Conservation (phyloP, 495 filamentous ascomycete species). For the Neurospora sp. region DNA sequence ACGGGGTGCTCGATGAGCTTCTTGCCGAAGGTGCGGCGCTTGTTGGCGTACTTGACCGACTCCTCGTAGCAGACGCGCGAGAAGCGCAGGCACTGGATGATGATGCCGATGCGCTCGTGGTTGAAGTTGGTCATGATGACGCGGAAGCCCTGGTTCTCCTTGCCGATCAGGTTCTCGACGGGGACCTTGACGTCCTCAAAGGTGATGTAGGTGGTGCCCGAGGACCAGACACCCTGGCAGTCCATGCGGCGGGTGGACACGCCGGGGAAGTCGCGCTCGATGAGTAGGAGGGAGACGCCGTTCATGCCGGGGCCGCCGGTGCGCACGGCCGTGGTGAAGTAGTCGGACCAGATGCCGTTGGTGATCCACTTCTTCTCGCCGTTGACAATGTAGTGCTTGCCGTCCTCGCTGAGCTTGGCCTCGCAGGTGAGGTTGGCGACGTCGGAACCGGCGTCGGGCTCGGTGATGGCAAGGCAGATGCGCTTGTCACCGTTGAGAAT, state of each 20-base stretch:
- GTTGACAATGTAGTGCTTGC: slow-evolving; percentile 98
- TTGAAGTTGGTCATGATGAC: slow-evolving; percentile 99
- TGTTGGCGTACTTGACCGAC: slow-evolving; percentile 90
- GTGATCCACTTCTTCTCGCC: slow-evolving; percentile 99
- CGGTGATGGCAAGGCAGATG: slow-evolving; percentile 61
- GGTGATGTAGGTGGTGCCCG: slow-evolving; percentile 91
- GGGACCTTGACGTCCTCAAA: slow-evolving; percentile 98
- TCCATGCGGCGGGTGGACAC: slow-evolving; percentile 94
- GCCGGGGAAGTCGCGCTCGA: slow-evolving; percentile 64
- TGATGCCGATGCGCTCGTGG: slow-evolving; percentile 96
- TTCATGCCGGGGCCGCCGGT: slow-evolving; percentile 83
- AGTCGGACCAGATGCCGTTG: slow-evolving; percentile 92
- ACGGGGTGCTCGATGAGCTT: slow-evolving; percentile 92
- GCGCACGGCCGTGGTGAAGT: slow-evolving; percentile 94
- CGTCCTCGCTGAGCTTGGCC: slow-evolving; percentile 84
- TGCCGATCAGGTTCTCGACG: slow-evolving; percentile 94
- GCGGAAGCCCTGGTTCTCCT: slow-evolving; percentile 98
- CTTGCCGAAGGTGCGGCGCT: slow-evolving; percentile 92
- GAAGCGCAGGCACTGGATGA: slow-evolving; percentile 95
- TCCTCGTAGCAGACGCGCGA: slow-evolving; percentile 96
- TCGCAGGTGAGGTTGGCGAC: slow-evolving; percentile 93
- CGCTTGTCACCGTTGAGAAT: slow-evolving; percentile 89
- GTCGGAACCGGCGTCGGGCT: slow-evolving; percentile 54
- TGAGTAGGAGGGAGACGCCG: slow-evolving; percentile 80
- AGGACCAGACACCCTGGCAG: slow-evolving; percentile 94